Base-by-base conservation (phyloP, 2,329 filamentous ascomycete species). In the Alternaria sp. region DNA sequence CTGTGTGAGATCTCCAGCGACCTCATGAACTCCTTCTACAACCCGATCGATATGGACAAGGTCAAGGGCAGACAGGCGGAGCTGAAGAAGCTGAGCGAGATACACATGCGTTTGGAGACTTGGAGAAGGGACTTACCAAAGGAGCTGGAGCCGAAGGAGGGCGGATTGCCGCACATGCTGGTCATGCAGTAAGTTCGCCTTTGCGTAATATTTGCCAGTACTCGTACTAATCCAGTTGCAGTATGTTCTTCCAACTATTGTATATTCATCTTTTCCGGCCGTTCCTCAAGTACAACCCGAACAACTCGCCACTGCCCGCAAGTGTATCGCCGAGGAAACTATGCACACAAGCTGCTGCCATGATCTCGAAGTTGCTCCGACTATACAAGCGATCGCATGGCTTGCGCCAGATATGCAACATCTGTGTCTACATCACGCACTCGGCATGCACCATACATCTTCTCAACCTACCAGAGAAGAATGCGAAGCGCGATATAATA, bases 211-310 rank as follows among this genome's bases (percentile, higher is more conserved):
- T 21, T 5, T 21, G 5, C 21, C 21, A 21, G 21, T 21, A 21
- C 21, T 54, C 10, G 10, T 47, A 55, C 79, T 80, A 62, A 80
- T 47, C 3, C 11, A 0, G 9, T 5, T 6, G 21, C 73, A 97
- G 94, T 82, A 98, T 98, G 94, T 97, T 98, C 81, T 97, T 95
- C 79, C 94, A 98, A 75, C 86, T 98, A 1, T 89, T 97, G 50
- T 97, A 96, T 76, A 97, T 98, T 64, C 94, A 98, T 74, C 89
- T 98, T 5, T 98, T 97, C 83, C 89, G 95, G 6, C 95, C 96
- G 0, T 98, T 98, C 76, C 86, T 98, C 54, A 97, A 96, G 79
- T 98, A 97, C 76, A 91, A 88, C 4, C 93, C 91, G 52, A 83
- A 88, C 7, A 90, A 89, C 1, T 97, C 94, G 1, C 95, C 93